Conservation (phyloP, 163 green algal species). For the Smithsoniella earleae region DNA sequence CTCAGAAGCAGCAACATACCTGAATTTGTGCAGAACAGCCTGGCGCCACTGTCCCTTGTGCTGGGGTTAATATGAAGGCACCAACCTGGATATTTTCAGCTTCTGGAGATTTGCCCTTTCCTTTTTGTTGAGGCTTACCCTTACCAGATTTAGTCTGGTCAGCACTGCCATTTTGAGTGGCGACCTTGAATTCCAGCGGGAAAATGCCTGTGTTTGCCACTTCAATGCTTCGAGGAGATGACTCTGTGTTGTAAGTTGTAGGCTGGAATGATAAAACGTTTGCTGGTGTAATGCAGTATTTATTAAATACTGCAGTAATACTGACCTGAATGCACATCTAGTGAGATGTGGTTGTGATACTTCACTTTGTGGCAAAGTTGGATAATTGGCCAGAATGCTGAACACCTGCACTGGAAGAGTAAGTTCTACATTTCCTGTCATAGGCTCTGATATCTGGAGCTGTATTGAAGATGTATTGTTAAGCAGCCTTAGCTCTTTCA, state of each 20-base stretch:
- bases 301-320: conserved; percentile 52
- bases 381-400: not conserved
- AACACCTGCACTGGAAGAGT: not conserved
- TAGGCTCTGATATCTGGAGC: not conserved
- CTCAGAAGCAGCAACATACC: not conserved
- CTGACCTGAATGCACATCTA: not conserved
- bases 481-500: not conserved
- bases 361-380: not conserved
- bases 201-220: conserved; percentile 61
- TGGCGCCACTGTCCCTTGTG: not conserved
- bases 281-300: conserved; percentile 57
- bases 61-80: not conserved
- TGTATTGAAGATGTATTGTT: not conserved
- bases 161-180: not conserved
- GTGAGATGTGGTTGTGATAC: too few species aligned
- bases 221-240: conserved; percentile 56
- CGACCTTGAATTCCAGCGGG: conserved; percentile 37
- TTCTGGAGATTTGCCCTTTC: not conserved
- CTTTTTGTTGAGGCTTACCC: too few species aligned
- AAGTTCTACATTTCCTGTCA: not conserved
- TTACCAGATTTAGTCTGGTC: not conserved
- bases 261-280: conserved; percentile 68
- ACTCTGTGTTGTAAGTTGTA: conserved; percentile 54
- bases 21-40: not conserved
- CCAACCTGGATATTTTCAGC: not conserved